Evolutionary conservation across 2,329 filamentous ascomycete genomes (phyloP).

Genomic region (Ustulina deusta): DNA sequence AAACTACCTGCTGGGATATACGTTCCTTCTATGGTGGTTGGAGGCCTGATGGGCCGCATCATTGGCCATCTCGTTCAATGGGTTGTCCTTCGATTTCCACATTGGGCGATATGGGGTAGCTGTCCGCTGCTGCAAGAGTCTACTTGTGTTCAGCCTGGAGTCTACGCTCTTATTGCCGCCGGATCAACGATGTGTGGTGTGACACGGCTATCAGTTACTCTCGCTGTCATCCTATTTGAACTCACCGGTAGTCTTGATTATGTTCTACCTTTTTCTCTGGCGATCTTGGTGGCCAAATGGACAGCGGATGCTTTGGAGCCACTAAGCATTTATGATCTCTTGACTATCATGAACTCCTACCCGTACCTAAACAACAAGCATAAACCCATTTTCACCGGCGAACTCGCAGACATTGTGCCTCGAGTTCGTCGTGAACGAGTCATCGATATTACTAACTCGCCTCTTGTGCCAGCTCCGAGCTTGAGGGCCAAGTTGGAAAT

Average conservation of each 20-base stretch:
- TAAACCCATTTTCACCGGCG: constrained; percentile 88
- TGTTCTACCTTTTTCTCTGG: constrained; percentile 92
- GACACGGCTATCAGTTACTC: constrained; percentile 89
- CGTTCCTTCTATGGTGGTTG: constrained; percentile 98
- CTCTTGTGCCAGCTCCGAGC: constrained; percentile 79
- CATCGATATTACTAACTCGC: constrained; percentile 89
- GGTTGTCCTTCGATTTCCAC: constrained; percentile 78
- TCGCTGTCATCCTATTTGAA: constrained; percentile 96
- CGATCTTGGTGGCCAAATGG: constrained; percentile 97
- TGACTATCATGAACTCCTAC: constrained; percentile 97
- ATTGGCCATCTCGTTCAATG: constrained; percentile 89
- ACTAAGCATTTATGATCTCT: constrained; percentile 91
- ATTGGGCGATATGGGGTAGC: constrained; percentile 77
- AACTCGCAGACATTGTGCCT: constrained; percentile 87
- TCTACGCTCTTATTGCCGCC: constrained; percentile 93
- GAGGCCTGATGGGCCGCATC: constrained; percentile 88
- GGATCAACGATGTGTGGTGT: constrained; percentile 99
- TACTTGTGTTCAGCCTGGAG: constrained; percentile 93
- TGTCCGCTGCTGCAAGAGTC: constrained; percentile 79
- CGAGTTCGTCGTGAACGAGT: constrained; percentile 79
- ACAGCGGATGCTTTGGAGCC: constrained; percentile 96
- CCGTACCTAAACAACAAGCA: constrained; percentile 98
- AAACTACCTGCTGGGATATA: constrained; percentile 98
- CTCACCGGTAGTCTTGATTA: constrained; percentile 95
- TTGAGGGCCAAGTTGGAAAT: constrained; percentile 85